A percentile compares a stretch with the other conserved stretches of the same genome.
These are phyloP conservation scores for Penicillium sp. DNA, from an alignment of 2,329 filamentous ascomycete genomes.

Conservation along the genomic window DNA sequence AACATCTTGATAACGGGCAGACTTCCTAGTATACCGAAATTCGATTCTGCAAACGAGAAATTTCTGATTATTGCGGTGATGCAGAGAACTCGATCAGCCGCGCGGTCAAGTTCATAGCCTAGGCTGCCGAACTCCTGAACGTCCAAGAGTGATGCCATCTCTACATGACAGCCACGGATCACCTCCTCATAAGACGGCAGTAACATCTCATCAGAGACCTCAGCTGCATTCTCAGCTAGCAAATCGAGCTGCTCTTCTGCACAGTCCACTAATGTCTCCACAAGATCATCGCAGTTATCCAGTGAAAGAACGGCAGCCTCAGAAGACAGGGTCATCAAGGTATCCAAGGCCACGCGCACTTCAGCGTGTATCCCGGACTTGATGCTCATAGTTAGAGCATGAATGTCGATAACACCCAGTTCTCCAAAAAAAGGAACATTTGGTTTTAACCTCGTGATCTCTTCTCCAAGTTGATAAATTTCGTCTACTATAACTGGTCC, in stretches of 20 bases:
- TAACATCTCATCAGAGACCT: constrained; percentile 81
- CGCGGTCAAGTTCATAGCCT: constrained; percentile 78
- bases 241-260: constrained; percentile 83
- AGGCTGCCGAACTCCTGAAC: constrained; percentile 68
- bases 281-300: constrained; percentile 75
- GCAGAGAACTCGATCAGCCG: constrained; percentile 81
- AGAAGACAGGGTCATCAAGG: constrained; percentile 67
- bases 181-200: constrained; percentile 85
- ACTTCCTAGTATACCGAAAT: constrained; percentile 71
- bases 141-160: constrained; percentile 69
- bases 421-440: constrained; percentile 71
- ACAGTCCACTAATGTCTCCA: constrained; percentile 84
- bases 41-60: constrained; percentile 78
- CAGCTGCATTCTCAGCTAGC: constrained; percentile 76
- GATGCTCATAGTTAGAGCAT: constrained; percentile 81
- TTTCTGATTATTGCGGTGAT: constrained; percentile 92
- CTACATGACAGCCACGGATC: constrained; percentile 69
- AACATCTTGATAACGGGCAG: constrained; percentile 77
- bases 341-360: constrained; percentile 84
- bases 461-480: constrained; percentile 60
- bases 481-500: constrained; percentile 70
- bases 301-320: constrained; percentile 63
- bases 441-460: constrained; percentile 66
- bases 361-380: constrained; percentile 88
- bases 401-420: constrained; percentile 83